Evolutionary conservation across 75 land plant genomes (phyloP).

Genomic region (Pseudotsuga menziesii): DNA sequence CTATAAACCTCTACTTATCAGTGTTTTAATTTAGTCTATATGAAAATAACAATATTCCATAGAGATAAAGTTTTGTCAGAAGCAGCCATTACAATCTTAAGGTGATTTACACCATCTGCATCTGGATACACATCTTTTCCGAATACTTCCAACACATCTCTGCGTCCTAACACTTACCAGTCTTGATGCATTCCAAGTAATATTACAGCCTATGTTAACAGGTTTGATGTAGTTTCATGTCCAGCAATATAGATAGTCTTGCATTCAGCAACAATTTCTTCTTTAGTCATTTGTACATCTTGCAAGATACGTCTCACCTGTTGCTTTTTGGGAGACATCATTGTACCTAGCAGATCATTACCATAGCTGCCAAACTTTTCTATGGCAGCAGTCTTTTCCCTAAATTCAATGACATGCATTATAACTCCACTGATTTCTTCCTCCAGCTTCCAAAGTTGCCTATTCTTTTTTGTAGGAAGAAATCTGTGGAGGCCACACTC

Average conservation of each 20-base stretch:
- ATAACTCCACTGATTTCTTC: slow-evolving; percentile 14
- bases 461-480: slow-evolving; percentile 33
- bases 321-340: slow-evolving; percentile 29
- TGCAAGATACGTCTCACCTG: slow-evolving; percentile 9
- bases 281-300: slow-evolving; percentile 20
- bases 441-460: slow-evolving; percentile 12
- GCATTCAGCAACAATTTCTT: slow-evolving; percentile 50
- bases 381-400: slow-evolving; percentile 16
- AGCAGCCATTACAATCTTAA: slow-evolving; percentile 31
- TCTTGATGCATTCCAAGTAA: slow-evolving; percentile 30
- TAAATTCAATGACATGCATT: slow-evolving; percentile 22
- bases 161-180: slow-evolving; percentile 49
- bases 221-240: slow-evolving; percentile 33
- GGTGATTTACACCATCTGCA: slow-evolving; percentile 20
- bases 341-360: slow-evolving; percentile 40
- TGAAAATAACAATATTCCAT: too few species aligned
- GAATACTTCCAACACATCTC: slow-evolving; percentile 35
- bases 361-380: slow-evolving; percentile 9
- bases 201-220: slow-evolving; percentile 37
- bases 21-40: not conserved
- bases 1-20: not conserved
- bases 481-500: slow-evolving; percentile 27
- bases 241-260: slow-evolving; percentile 47
- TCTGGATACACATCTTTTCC: slow-evolving; percentile 19
- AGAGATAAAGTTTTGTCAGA: not conserved